A percentile compares a stretch with the other conserved stretches of the same genome.
Conservation (phyloP, 352 stramenopile species). For the Globisporangium uncinulatum region DNA sequence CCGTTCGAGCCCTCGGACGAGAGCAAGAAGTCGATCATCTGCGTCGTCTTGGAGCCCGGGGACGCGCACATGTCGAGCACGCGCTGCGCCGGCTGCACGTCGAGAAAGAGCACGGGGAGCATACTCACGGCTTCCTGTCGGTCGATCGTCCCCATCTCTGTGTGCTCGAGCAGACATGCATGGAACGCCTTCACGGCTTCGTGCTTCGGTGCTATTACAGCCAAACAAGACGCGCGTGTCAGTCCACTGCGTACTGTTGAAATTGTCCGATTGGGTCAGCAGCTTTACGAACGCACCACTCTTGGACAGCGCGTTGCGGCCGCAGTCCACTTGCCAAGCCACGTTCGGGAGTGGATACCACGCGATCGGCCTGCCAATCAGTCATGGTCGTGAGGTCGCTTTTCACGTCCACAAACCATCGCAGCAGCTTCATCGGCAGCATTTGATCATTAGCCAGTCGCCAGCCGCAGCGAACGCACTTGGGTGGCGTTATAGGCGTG, state of each 20-base stretch:
- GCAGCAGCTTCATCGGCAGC: background rate
- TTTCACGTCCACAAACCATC: background rate
- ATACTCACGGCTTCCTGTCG: conserved; percentile 98
- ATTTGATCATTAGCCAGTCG: background rate
- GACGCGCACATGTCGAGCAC: conserved; percentile 91
- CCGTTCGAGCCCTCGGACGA: conserved; percentile 28
- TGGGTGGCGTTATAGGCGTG: conserved; percentile 58
- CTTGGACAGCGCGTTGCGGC: conserved; percentile 77
- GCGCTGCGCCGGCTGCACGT: conserved; percentile 83
- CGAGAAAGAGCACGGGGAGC: conserved; percentile 96
- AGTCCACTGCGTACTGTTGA: background rate
- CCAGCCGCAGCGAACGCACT: conserved; percentile 19
- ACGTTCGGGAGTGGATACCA: conserved; percentile 80
- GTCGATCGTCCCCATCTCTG: conserved; percentile 89
- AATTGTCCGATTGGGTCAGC: background rate
- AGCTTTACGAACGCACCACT: conserved; percentile 26
- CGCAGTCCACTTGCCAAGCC: conserved; percentile 81
- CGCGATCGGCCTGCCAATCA: conserved; percentile 33
- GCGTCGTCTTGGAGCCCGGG: conserved; percentile 98
- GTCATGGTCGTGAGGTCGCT: background rate
- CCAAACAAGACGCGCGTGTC: background rate
- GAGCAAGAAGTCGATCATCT: conserved; percentile 91
- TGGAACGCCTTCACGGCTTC: conserved; percentile 88
- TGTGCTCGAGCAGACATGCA: conserved; percentile 90
- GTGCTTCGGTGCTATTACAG: conserved; percentile 56